Conservation (phyloP, 805 yeast species). For the Candida pini region DNA sequence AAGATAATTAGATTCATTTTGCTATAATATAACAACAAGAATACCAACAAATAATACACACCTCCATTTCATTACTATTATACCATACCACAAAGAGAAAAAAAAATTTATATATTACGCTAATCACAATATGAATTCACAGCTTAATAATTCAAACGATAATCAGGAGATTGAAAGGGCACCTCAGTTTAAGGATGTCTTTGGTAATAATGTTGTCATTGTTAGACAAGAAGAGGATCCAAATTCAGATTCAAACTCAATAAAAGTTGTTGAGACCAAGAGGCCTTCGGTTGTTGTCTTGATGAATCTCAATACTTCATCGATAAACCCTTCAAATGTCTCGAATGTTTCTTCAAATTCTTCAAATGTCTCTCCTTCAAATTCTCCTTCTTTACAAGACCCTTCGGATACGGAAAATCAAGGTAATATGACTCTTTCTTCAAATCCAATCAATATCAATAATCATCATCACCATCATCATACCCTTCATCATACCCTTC, state of each 20-base stretch:
- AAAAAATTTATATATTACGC: too few species aligned
- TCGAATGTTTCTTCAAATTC: too few species aligned
- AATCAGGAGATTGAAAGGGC: slow-evolving; percentile 29
- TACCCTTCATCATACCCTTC: not conserved
- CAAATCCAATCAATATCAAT: too few species aligned
- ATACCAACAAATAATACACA: too few species aligned
- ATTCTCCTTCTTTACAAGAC: slow-evolving; percentile 6
- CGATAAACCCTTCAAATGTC: too few species aligned
- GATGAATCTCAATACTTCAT: slow-evolving; percentile 16
- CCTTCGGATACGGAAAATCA: too few species aligned
- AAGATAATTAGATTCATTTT: too few species aligned
- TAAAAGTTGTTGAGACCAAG: slow-evolving; percentile 23
- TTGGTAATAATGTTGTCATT: slow-evolving; percentile 15
- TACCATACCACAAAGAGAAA: too few species aligned
- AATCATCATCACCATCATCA: slow-evolving; percentile 3
- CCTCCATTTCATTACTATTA: too few species aligned
- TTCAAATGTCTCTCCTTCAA: slow-evolving; percentile 13
- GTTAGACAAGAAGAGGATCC: slow-evolving; percentile 7
- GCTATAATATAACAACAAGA: too few species aligned
- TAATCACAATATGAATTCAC: slow-evolving; percentile 33
- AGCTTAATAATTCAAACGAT: slow-evolving; percentile 33
- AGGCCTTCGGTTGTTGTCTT: slow-evolving; percentile 25
- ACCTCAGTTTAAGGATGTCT: slow-evolving; percentile 30
- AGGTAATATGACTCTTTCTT: slow-evolving; percentile 10
- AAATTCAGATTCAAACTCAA: slow-evolving; percentile 11